Evolutionary conservation across 192 early-diverging fungal species (phyloP).

Genomic region (Coemansia erecta): DNA sequence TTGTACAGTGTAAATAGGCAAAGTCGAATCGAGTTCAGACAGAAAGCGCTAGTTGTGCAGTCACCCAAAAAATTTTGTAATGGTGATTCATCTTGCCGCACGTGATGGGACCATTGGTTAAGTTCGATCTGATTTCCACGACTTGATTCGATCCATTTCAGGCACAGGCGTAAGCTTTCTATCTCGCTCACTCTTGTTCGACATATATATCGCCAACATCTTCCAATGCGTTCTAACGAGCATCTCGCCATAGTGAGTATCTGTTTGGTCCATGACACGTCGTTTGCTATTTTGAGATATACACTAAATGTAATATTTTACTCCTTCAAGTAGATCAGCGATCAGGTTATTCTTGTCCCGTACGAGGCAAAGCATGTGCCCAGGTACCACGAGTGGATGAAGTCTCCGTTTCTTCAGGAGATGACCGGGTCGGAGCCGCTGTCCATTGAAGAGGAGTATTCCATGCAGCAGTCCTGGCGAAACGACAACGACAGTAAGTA

Average conservation of each 20-base stretch:
- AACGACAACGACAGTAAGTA: constrained; percentile 71
- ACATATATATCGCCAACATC: no score
- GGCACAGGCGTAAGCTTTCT: no score
- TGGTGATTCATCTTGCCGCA: constrained; percentile 21
- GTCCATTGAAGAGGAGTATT: constrained; percentile 88
- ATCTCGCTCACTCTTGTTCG: no score
- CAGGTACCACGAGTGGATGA: constrained; percentile 95
- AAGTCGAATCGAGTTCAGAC: constrained; percentile 2
- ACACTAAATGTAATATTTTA: background rate
- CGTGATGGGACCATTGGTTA: background rate
- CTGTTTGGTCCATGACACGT: background rate
- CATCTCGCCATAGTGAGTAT: constrained; percentile 40
- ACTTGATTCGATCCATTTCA: background rate
- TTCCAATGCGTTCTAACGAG: constrained; percentile 40
- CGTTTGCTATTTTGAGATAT: no score
- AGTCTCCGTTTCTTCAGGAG: constrained; percentile 83
- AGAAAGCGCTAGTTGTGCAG: constrained; percentile 7
- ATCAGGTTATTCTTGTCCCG: constrained; percentile 72
- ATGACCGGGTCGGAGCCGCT: constrained; percentile 96
- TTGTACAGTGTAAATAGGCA: constrained; percentile 1
- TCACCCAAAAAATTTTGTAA: background rate
- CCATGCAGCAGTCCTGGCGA: constrained; percentile 90
- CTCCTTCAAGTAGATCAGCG: constrained; percentile 53
- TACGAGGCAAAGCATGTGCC: constrained; percentile 84
- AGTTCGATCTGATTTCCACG: no score